Percentiles rank a stretch among this genome's conserved stretches.
Conservation (phyloP, 495 filamentous ascomycete species). For the Xylaria nigripes region DNA sequence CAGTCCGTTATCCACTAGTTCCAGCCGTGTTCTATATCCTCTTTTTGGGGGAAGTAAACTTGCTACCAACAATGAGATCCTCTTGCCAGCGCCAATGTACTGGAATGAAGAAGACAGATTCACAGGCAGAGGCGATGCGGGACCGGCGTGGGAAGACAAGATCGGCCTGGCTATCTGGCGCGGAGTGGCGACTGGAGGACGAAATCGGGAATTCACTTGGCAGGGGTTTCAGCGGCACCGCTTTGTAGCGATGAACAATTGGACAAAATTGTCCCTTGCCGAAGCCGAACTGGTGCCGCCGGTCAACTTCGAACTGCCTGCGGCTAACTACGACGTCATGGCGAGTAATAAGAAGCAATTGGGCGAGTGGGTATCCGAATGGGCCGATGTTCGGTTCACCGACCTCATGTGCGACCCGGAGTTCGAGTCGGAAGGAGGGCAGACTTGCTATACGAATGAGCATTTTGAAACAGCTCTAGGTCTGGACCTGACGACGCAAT, state of each 20-base stretch:
- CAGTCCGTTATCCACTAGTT: constrained; percentile 47
- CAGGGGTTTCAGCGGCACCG: constrained; percentile 60
- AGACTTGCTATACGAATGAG: constrained; percentile 44
- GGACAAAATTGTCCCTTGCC: constrained; percentile 42
- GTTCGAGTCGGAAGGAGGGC: constrained; percentile 24
- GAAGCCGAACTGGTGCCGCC: constrained; percentile 28
- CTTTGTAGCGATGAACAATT: constrained; percentile 58
- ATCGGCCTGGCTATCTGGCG: constrained; percentile 52
- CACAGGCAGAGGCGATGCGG: constrained; percentile 44
- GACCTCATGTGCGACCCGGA: constrained; percentile 36
- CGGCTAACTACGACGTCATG: constrained; percentile 26
- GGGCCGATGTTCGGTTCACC: constrained; percentile 41
- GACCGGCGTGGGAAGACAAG: constrained; percentile 50
- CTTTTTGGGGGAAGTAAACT: constrained; percentile 68
- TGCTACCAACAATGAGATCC: constrained; percentile 66
- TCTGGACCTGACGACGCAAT: constrained; percentile 47
- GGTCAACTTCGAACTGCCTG: constrained; percentile 35
- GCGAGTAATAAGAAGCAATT: constrained; percentile 28
- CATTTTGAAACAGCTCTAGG: constrained; percentile 33
- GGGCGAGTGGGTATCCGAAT: constrained; percentile 32
- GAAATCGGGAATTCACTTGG: constrained; percentile 53
- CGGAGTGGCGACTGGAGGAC: constrained; percentile 58
- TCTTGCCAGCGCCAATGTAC: constrained; percentile 67
- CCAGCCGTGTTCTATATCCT: constrained; percentile 51
- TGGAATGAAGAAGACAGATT: constrained; percentile 65